Percentiles rank a stretch among this genome's conserved stretches.
phyloP scores from a whole-genome alignment of 2,329 filamentous ascomycete genomes.

The Fusarium pseudograminearum region DNA sequence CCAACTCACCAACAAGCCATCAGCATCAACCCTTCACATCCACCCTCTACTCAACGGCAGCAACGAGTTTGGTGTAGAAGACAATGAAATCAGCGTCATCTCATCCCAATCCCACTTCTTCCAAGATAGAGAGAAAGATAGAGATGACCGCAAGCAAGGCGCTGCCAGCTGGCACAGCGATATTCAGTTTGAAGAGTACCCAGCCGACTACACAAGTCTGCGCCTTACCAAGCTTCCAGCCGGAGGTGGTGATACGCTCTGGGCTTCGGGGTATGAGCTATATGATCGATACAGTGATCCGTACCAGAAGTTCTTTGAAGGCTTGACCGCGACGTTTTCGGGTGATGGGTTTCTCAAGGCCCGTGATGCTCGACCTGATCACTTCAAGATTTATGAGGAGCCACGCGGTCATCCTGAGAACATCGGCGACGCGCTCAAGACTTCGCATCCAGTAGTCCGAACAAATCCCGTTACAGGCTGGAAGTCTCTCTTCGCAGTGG shows the following conservation, averaged over 20 bases:
- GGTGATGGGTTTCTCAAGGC: slow-evolving; percentile 30
- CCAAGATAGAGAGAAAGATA: slow-evolving; percentile 28
- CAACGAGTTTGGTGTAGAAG: slow-evolving; percentile 63
- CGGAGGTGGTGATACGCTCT: slow-evolving; percentile 69
- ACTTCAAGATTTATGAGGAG: slow-evolving; percentile 51
- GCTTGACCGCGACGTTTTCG: slow-evolving; percentile 61
- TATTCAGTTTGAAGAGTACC: slow-evolving; percentile 68
- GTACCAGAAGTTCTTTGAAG: slow-evolving; percentile 65
- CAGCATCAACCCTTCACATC: slow-evolving; percentile 69
- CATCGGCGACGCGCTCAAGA: slow-evolving; percentile 59
- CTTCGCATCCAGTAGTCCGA: slow-evolving; percentile 67
- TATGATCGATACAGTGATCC: slow-evolving; percentile 66
- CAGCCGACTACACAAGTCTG: slow-evolving; percentile 68
- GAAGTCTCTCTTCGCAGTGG: slow-evolving; percentile 62
- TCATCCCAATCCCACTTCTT: slow-evolving; percentile 53
- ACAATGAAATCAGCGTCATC: slow-evolving; percentile 71
- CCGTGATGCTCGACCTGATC: slow-evolving; percentile 47
- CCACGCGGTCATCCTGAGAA: slow-evolving; percentile 57
- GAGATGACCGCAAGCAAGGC: slow-evolving; percentile 47
- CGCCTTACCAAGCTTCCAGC: slow-evolving; percentile 64
- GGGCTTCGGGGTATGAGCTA: slow-evolving; percentile 70
- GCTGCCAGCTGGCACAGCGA: slow-evolving; percentile 61
- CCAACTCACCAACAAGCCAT: slow-evolving; percentile 68
- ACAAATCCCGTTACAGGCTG: slow-evolving; percentile 74
- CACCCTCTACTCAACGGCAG: slow-evolving; percentile 68